A percentile compares a stretch with the other conserved stretches of the same genome.
Evolutionary conservation across 345 rosid species (phyloP).

Genomic region (Gossypium thurberi): DNA sequence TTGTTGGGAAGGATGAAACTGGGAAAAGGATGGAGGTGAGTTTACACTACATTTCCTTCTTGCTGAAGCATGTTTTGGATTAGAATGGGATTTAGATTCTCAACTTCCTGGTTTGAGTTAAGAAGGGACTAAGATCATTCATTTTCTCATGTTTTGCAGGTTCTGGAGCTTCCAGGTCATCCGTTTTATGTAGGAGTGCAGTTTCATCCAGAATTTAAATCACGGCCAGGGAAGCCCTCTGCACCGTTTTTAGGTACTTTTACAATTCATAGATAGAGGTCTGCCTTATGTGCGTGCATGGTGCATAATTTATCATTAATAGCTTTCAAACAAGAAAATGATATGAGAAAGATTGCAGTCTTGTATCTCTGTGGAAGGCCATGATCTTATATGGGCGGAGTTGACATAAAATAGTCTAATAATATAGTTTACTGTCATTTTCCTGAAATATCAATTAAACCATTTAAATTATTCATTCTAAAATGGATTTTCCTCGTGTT

Average conservation of each 20-base stretch:
- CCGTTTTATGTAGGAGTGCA: conserved; percentile 79
- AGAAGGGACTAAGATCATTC: not conserved
- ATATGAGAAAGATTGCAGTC: not conserved
- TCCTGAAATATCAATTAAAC: not conserved
- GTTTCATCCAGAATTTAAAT: conserved; percentile 95
- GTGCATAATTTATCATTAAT: not conserved
- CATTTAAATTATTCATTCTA: not conserved
- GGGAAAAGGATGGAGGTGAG: conserved; percentile 84
- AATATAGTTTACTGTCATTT: not conserved
- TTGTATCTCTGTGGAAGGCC: not conserved
- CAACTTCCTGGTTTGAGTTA: not conserved
- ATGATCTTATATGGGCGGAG: not conserved
- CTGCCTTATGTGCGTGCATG: not conserved
- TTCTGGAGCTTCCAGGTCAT: conserved; percentile 65
- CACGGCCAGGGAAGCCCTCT: conserved; percentile 86
- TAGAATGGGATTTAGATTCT: not conserved
- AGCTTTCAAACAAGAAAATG: not conserved
- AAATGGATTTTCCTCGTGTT: not conserved
- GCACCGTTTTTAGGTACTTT: conserved; percentile 74
- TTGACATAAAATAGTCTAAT: not conserved
- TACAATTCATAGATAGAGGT: not conserved
- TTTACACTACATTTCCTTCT: not conserved
- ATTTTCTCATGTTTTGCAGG: conserved; percentile 30
- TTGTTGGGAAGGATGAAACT: conserved; percentile 90
- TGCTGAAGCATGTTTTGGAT: not conserved